phyloP scores from a whole-genome alignment of 805 yeast species.

The Metschnikowia henanensis region DNA sequence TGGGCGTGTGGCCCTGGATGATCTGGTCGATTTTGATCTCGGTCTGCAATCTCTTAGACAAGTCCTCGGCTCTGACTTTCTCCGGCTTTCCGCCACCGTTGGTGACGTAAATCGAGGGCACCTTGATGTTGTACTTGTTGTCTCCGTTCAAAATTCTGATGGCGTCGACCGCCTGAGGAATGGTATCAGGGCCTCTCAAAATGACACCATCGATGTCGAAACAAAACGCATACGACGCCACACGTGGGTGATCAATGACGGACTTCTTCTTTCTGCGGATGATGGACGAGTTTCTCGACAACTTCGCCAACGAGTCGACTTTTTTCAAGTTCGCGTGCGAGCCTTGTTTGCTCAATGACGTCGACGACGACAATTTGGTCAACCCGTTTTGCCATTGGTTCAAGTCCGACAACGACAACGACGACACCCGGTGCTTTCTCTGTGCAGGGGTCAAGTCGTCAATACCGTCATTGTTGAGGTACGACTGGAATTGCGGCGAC shows the following conservation, averaged over 20 bases:
- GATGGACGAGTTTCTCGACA: constrained; percentile 46
- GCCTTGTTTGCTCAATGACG: constrained; percentile 35
- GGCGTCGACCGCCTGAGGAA: constrained; percentile 78
- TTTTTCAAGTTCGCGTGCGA: constrained; percentile 39
- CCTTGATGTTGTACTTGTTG: constrained; percentile 67
- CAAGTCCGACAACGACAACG: constrained; percentile 64
- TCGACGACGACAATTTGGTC: constrained; percentile 38
- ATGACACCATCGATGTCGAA: constrained; percentile 94
- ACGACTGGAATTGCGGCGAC: constrained; percentile 44
- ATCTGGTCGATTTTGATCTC: constrained; percentile 74
- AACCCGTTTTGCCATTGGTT: constrained; percentile 59
- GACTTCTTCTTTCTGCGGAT: constrained; percentile 48
- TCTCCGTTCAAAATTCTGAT: constrained; percentile 71
- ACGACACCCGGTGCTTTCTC: constrained; percentile 62
- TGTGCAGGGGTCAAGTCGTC: constrained; percentile 63
- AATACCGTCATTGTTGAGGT: constrained; percentile 71
- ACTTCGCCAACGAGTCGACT: constrained; percentile 45
- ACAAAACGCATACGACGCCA: constrained; percentile 85
- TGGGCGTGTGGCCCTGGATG: constrained; percentile 93
- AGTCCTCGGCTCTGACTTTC: constrained; percentile 66
- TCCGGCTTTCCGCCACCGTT: constrained; percentile 94
- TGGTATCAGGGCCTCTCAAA: constrained; percentile 79
- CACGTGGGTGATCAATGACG: constrained; percentile 66
- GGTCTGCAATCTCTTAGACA: constrained; percentile 58
- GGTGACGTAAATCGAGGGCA: constrained; percentile 81